phyloP scores from a whole-genome alignment of 192 early-diverging fungal genomes.

The Jimgerdemannia flammicorona region DNA sequence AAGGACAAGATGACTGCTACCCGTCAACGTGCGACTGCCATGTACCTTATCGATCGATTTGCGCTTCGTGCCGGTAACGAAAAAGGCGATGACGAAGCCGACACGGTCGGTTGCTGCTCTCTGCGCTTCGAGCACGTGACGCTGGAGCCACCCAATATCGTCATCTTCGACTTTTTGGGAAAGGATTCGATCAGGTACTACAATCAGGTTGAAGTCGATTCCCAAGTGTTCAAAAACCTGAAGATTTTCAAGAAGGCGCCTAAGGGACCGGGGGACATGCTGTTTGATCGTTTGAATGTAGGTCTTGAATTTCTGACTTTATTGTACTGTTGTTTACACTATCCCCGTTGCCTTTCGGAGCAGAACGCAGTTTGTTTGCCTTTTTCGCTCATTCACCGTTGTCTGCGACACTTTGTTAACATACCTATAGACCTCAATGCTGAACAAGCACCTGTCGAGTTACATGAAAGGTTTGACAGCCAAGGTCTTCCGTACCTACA shows the following conservation, averaged over 20 bases:
- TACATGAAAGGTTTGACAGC: conserved; percentile 92
- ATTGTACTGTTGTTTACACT: background rate
- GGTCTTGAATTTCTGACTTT: conserved; percentile 12
- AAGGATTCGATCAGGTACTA: conserved; percentile 97
- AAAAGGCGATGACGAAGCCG: conserved; percentile 96
- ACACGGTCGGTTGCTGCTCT: conserved; percentile 99
- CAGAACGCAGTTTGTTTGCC: background rate
- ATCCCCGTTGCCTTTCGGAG: background rate
- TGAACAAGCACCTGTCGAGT: conserved; percentile 87
- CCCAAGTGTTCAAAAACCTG: conserved; percentile 93
- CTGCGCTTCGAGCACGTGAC: conserved; percentile 89
- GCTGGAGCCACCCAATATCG: conserved; percentile 76
- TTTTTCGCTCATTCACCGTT: conserved; percentile 1
- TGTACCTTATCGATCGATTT: conserved; percentile 93
- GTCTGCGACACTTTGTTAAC: background rate
- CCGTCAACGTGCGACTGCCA: conserved; percentile 88
- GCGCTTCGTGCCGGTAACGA: conserved; percentile 98
- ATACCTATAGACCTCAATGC: conserved; percentile 51
- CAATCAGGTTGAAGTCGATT: conserved; percentile 79
- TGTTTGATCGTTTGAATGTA: conserved; percentile 92
- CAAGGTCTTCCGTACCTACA: conserved; percentile 99
- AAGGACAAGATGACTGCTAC: conserved; percentile 76
- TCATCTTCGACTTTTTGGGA: conserved; percentile 95
- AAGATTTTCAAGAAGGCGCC: conserved; percentile 80
- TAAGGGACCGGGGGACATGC: conserved; percentile 68